These are phyloP conservation scores for Amaranthus tricolor DNA, from an alignment of 179 eudicot species.

Conservation along the genomic window DNA sequence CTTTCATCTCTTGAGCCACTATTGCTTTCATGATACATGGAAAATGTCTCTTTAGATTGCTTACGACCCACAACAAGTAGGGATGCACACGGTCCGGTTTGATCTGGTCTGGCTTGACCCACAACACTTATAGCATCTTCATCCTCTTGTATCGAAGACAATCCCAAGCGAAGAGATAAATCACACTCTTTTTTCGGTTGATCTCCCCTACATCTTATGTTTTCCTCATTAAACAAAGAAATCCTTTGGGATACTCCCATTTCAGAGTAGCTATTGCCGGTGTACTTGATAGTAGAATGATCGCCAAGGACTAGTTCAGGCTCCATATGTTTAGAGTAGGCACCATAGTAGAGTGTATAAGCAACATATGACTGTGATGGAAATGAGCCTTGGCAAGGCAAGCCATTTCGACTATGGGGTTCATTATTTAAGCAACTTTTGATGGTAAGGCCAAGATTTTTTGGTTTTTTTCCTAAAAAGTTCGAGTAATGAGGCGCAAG, in stretches of 20 bases:
- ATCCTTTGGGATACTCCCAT: constrained; percentile 10
- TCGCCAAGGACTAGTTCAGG: constrained; percentile 20
- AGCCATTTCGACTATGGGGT: constrained; percentile 21
- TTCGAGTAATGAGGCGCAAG: constrained; percentile 31
- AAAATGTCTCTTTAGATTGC: constrained; percentile 22
- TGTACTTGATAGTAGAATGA: constrained; percentile 18
- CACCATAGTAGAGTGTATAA: constrained; percentile 57
- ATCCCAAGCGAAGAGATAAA: constrained; percentile 63
- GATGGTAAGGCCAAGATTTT: too few relatives aligned
- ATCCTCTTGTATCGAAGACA: constrained; percentile 34
- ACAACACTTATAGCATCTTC: constrained; percentile 19
- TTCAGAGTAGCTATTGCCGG: not conserved
- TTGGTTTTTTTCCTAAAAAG: constrained; percentile 17
- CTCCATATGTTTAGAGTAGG: constrained; percentile 23
- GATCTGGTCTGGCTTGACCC: not conserved
- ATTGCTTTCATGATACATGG: constrained; percentile 18
- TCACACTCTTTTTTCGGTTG: constrained; percentile 42
- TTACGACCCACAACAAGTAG: too few relatives aligned
- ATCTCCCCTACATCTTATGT: not conserved
- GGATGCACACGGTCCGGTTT: too few relatives aligned
- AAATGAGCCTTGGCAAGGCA: constrained; percentile 18
- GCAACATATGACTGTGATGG: constrained; percentile 32
- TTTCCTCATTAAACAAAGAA: constrained; percentile 11
- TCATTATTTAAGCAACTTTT: constrained; percentile 24
- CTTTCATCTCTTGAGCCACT: constrained; percentile 21